A percentile compares a stretch with the other conserved stretches of the same genome.
Evolutionary conservation across 1,284 basidiomycete genomes (phyloP).

Genomic region (Pholiota adiposa): DNA sequence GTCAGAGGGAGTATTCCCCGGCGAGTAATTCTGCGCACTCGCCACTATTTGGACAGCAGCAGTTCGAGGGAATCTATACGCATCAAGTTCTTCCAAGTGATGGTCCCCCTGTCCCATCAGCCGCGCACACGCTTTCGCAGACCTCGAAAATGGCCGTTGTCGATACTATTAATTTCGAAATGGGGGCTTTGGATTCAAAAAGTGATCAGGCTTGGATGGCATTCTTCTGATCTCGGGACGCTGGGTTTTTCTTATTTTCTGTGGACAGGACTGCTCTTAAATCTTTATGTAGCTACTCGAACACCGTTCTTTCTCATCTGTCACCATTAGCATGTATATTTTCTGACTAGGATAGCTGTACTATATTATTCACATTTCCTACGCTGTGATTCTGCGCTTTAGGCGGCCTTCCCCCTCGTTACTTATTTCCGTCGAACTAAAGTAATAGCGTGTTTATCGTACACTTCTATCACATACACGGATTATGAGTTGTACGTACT

Average conservation of each 20-base stretch:
- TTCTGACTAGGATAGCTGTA: neutral
- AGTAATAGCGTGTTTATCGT: neutral
- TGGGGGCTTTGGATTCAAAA: slow-evolving; percentile 45
- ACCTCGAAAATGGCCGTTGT: slow-evolving; percentile 41
- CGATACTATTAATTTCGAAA: slow-evolving; percentile 49
- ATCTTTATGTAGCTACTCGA: slow-evolving; percentile 4
- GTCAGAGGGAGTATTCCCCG: slow-evolving; percentile 13
- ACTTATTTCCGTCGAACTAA: neutral
- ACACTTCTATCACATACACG: neutral
- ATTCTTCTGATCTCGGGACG: slow-evolving; percentile 38
- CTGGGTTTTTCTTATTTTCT: neutral
- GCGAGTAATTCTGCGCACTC: slow-evolving; percentile 8
- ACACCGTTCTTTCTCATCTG: neutral
- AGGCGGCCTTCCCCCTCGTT: neutral
- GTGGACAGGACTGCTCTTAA: neutral
- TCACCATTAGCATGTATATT: neutral
- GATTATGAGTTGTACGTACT: neutral
- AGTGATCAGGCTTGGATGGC: slow-evolving; percentile 48
- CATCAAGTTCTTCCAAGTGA: slow-evolving; percentile 28
- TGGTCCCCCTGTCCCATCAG: slow-evolving; percentile 27
- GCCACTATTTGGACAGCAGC: slow-evolving; percentile 1
- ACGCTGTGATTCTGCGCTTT: neutral
- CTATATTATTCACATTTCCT: neutral
- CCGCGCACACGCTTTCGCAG: slow-evolving; percentile 27
- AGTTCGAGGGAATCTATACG: slow-evolving; percentile 24